Evolutionary conservation across 139 green algal genomes (phyloP).

Genomic region (Volvox reticuliferus): DNA sequence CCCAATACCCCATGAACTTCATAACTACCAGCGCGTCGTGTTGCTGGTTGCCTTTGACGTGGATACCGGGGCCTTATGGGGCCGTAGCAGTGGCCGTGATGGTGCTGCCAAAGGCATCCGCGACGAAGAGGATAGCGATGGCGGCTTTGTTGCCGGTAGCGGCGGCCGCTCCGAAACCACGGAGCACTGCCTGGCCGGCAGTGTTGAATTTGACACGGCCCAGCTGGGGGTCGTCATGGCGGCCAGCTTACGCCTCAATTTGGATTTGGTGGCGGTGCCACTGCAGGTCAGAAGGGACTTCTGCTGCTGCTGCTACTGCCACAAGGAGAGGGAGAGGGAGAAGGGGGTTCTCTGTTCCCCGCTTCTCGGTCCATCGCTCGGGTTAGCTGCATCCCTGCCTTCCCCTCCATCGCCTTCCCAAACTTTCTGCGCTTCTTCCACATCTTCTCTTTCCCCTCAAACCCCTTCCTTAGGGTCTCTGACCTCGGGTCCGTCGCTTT

Average conservation of each 20-base stretch:
- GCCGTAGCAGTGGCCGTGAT: background rate
- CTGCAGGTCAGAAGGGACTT: conserved; percentile 15
- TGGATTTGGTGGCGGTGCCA: conserved; percentile 30
- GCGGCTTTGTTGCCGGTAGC: background rate
- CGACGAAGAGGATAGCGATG: background rate
- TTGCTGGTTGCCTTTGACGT: conserved; percentile 36
- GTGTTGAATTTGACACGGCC: background rate
- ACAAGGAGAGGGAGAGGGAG: too few species aligned
- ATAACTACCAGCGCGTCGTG: background rate
- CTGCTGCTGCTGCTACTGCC: too few species aligned
- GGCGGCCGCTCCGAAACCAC: background rate
- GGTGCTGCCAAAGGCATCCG: too few species aligned
- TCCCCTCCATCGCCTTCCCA: too few species aligned
- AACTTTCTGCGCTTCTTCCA: too few species aligned
- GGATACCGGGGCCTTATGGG: background rate
- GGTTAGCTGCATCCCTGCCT: too few species aligned
- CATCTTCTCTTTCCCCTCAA: too few species aligned
- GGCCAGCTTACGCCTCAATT: background rate
- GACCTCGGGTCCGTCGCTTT: too few species aligned
- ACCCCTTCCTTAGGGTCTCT: too few species aligned
- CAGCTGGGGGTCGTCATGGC: background rate
- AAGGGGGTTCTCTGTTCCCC: too few species aligned
- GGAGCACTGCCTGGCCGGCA: background rate
- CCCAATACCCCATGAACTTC: too few species aligned
- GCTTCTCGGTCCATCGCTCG: too few species aligned